Percentiles rank a stretch among this genome's conserved stretches.
These are phyloP conservation scores for Raffaelea ambrosiae DNA, from an alignment of 2,329 filamentous ascomycete species.

Conservation along the genomic window DNA sequence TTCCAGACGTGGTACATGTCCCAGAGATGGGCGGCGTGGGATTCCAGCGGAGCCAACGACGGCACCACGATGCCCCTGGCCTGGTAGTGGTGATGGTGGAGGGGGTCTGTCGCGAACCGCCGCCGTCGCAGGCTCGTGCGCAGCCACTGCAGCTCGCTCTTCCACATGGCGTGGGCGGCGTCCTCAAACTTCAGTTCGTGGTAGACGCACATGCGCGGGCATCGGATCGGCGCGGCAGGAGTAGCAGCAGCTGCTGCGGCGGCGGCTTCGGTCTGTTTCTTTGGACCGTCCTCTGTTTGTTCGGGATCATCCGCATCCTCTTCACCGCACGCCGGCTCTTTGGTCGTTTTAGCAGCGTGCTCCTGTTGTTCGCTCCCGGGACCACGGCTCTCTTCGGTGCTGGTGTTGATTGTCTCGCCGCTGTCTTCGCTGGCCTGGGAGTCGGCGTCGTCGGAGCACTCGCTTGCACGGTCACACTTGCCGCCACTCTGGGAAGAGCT, in stretches of 20 bases:
- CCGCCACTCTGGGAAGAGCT: too few relatives aligned
- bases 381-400: neutral
- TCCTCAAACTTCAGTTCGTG: conserved; percentile 7
- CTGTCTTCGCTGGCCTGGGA: neutral
- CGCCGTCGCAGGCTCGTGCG: neutral
- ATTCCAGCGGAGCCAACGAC: too few relatives aligned
- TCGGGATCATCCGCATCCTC: neutral
- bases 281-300: too few relatives aligned
- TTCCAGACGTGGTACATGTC: conserved; percentile 10
- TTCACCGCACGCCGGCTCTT: neutral
- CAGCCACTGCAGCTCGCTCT: conserved; percentile 11
- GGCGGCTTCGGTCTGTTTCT: too few relatives aligned
- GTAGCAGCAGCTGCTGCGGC: too few relatives aligned
- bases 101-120: too few relatives aligned
- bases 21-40: conserved; percentile 7
- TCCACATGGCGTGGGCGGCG: conserved; percentile 4
- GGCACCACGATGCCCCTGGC: too few relatives aligned
- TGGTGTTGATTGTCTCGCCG: neutral
- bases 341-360: neutral
- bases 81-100: neutral
- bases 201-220: conserved; percentile 6
- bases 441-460: neutral
- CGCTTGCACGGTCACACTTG: neutral
- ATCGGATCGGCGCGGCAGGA: neutral
- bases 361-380: neutral